A percentile compares a stretch with the other conserved stretches of the same genome.
These are phyloP conservation scores for Saccharomyces hybrid DNA, from an alignment of 1,139 yeast species.

Conservation along the genomic window DNA sequence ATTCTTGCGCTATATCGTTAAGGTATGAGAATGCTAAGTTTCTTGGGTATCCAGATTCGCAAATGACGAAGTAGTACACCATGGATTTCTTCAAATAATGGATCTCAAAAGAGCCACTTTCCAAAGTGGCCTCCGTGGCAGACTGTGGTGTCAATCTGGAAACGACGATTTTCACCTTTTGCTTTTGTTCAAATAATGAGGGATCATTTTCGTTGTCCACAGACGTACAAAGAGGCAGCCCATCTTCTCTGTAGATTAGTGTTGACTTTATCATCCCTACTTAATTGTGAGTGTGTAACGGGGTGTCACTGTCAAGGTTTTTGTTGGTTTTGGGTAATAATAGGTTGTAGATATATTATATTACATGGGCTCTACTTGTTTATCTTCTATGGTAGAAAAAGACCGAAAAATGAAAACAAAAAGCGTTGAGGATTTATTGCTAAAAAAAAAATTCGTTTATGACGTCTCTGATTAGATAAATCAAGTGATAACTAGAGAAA, in stretches of 20 bases:
- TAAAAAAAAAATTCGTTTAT: neutral
- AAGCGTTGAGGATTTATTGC: neutral
- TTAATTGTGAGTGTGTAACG: neutral
- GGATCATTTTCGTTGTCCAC: constrained; percentile 69
- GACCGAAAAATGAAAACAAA: neutral
- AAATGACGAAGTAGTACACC: constrained; percentile 70
- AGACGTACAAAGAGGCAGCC: constrained; percentile 86
- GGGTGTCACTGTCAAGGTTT: neutral
- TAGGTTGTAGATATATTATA: neutral
- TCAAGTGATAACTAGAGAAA: neutral
- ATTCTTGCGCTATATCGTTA: constrained; percentile 75
- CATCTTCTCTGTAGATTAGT: constrained; percentile 62
- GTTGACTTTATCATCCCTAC: constrained; percentile 62
- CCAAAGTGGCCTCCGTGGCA: constrained; percentile 81
- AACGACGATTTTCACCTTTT: constrained; percentile 72
- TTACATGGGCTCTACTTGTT: neutral
- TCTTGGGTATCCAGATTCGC: constrained; percentile 74
- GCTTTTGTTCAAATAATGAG: constrained; percentile 65
- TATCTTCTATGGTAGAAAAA: neutral
- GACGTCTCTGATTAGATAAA: neutral
- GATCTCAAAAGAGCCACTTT: constrained; percentile 65
- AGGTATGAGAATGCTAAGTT: constrained; percentile 85
- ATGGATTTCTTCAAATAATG: constrained; percentile 63
- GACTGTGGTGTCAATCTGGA: constrained; percentile 72
- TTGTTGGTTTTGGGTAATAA: neutral